A percentile compares a stretch with the other conserved stretches of the same genome.
Evolutionary conservation across 495 filamentous ascomycete species (phyloP).

Genomic region (Elaphomyces granulatus): DNA sequence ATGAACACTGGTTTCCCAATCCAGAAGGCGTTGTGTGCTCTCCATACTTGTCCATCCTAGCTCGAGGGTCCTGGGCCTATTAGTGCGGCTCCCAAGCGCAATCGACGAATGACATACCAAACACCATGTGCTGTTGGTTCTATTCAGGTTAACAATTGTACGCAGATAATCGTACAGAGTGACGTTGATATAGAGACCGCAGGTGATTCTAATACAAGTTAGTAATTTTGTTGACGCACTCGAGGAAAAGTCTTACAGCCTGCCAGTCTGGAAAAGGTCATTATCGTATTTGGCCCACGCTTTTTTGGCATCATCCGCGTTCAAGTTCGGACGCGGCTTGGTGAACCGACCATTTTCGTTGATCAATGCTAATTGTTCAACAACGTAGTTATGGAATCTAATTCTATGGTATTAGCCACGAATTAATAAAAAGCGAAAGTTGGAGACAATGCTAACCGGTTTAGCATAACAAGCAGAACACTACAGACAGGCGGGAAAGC

Average conservation of each 20-base stretch:
- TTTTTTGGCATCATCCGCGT: slow-evolving; percentile 36
- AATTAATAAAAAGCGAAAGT: background rate
- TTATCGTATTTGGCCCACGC: slow-evolving; percentile 64
- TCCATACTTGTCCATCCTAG: slow-evolving; percentile 34
- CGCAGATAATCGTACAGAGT: slow-evolving; percentile 71
- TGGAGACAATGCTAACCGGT: slow-evolving; percentile 13
- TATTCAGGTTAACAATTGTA: slow-evolving; percentile 72
- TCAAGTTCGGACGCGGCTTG: slow-evolving; percentile 36
- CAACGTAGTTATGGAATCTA: slow-evolving; percentile 69
- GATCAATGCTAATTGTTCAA: slow-evolving; percentile 49
- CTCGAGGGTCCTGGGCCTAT: slow-evolving; percentile 24
- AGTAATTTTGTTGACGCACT: slow-evolving; percentile 1
- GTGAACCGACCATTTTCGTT: slow-evolving; percentile 61
- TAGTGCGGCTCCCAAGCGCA: background rate
- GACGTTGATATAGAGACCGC: slow-evolving; percentile 75
- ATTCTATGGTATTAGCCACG: background rate
- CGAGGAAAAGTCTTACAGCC: slow-evolving; percentile 29
- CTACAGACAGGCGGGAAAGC: slow-evolving; percentile 42
- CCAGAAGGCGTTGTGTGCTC: slow-evolving; percentile 46
- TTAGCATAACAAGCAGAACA: slow-evolving; percentile 43
- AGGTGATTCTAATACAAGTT: slow-evolving; percentile 40
- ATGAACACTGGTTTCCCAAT: slow-evolving; percentile 53
- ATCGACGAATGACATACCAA: slow-evolving; percentile 32
- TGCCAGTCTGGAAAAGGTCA: slow-evolving; percentile 70
- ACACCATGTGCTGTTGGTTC: slow-evolving; percentile 63